phyloP scores from a whole-genome alignment of 2,329 filamentous ascomycete genomes.

The Plectosphaerella sp. region DNA sequence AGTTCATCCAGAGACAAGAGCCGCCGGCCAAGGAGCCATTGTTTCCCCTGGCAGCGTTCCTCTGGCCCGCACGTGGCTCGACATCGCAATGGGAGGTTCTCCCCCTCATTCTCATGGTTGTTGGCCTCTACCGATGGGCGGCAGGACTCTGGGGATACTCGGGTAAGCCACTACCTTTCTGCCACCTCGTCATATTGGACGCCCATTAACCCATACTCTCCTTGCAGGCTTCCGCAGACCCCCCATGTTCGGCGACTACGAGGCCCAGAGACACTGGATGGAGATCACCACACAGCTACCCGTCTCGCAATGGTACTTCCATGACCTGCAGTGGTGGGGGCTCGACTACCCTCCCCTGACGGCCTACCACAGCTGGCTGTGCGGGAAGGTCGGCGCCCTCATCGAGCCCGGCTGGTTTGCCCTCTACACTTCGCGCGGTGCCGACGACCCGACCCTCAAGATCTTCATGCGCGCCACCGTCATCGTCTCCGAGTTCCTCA shows the following conservation, averaged over 20 bases:
- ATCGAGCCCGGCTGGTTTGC: conserved; percentile 86
- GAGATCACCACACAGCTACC: conserved; percentile 88
- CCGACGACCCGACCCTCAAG: conserved; percentile 76
- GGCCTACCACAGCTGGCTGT: conserved; percentile 96
- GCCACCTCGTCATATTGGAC: too few species aligned
- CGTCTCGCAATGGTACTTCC: conserved; percentile 94
- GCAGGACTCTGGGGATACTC: conserved; percentile 94
- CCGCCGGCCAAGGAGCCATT: conserved; percentile 57
- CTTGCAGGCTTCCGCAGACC: conserved; percentile 67
- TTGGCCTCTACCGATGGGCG: conserved; percentile 90
- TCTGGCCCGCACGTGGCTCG: conserved; percentile 84
- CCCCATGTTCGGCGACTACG: conserved; percentile 95
- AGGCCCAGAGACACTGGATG: conserved; percentile 99
- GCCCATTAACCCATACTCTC: background rate
- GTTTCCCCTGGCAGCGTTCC: conserved; percentile 88
- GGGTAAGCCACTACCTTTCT: conserved; percentile 44
- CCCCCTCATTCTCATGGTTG: conserved; percentile 81
- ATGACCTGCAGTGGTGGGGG: conserved; percentile 96
- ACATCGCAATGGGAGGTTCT: conserved; percentile 89
- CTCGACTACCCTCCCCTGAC: conserved; percentile 96
- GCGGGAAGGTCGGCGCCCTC: conserved; percentile 76
- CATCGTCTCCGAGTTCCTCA: conserved; percentile 82
- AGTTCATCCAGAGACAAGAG: conserved; percentile 27
- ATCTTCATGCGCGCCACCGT: conserved; percentile 95
- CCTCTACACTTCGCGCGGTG: conserved; percentile 75